Evolutionary conservation across 2,329 filamentous ascomycete species (phyloP), one percentile per base, ranked within the genome.

Genomic region (Nemania abortiva): DNA sequence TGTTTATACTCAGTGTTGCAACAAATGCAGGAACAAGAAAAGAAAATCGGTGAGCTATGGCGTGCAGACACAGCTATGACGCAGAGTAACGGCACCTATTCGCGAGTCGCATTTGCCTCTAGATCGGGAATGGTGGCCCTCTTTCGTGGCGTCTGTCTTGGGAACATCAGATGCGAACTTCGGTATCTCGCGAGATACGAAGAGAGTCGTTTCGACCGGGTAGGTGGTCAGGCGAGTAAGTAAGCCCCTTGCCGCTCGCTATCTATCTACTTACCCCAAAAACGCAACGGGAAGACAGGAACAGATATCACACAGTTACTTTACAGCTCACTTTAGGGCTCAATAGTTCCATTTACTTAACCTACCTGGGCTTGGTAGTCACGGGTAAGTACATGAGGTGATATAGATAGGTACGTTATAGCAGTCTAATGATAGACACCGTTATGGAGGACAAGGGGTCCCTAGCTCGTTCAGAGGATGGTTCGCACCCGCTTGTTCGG

Each of bases 21-120:
- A 27, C 9, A 24, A 65, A 57, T 59, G 61, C 66, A 65, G 66
- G 66, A 68, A 68, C 66, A 45, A 34, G 10, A 24, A 45, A 54
- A 37, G 18, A 34, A 42, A 59, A 39, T 2, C 2, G 27, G 37
- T 39, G 50, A 29, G 42, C 42, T 47, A 20, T 47, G 3, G 42
- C 18, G 42, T 47, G 42, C n/a, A 18, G 42, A 6, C 42, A 55
- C 24, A 63, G n/a, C 52, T 11, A 63, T 50, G 52, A 31, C 39
- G 20, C 39, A 63, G 22, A 47, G 24, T 3, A 55, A 31, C 39
- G 39, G 52, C 24, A 18, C n/a, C 27, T 22, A 55, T 34, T 47
- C 6, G 39, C 24, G 27, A 49, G 18, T 63, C 39, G 60, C 27
- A 47, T 56, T 55, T 27, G 24, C 39, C 39, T 15, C 52, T 37